Evolutionary conservation across 2,329 filamentous ascomycete species (phyloP), one percentile per base, ranked within the genome.

Genomic region (Aspergillus sp.): DNA sequence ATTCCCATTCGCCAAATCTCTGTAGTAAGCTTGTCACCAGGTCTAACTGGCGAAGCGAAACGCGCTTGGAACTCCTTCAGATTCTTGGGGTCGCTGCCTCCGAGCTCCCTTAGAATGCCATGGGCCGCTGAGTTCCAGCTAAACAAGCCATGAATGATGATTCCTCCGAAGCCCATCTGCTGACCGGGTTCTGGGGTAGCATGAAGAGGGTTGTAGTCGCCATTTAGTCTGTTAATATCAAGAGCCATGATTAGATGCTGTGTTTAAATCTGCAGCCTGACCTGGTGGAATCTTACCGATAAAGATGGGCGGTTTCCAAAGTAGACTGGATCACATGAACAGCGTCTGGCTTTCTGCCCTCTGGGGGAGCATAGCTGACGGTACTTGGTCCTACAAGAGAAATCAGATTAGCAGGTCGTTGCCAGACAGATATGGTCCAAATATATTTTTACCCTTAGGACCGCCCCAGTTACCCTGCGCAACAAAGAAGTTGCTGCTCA

Each of bases 141-240:
- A 72, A 84, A 95, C 37, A 95, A 75, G 13, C 90, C 90, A 70
- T 95, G 90, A 65, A 95, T 86, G 66, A 95, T 95, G 55, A 82
- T 75, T 30, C 90, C 90, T 27, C 88, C 88, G 56, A 95, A 95
- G 47, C 90, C 90, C 88, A 95, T 95, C 71, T 89, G 85, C 68
- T 80, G 71, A 48, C 89, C 89, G 0, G 89, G 88, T 69, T 89
- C 87, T 9, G 89, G 89, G 12, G 86, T 87, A 6, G 88, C 89
- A 64, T 95, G 90, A 31, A 95, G 82, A 27, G 90, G 90, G 73
- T 95, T 95, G 71, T 95, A 95, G 72, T 95, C 90, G 53, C 90
- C 90, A 58, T 95, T 95, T 40, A 95, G 78, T 50, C 88, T 79
- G 50, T 62, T 59, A 32, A 26, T 60, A 51, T 39, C 65, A 12